A percentile compares a stretch with the other conserved stretches of the same genome.
Evolutionary conservation across 73 alveolate species (phyloP).

Genomic region (Uronychia binucleata): DNA sequence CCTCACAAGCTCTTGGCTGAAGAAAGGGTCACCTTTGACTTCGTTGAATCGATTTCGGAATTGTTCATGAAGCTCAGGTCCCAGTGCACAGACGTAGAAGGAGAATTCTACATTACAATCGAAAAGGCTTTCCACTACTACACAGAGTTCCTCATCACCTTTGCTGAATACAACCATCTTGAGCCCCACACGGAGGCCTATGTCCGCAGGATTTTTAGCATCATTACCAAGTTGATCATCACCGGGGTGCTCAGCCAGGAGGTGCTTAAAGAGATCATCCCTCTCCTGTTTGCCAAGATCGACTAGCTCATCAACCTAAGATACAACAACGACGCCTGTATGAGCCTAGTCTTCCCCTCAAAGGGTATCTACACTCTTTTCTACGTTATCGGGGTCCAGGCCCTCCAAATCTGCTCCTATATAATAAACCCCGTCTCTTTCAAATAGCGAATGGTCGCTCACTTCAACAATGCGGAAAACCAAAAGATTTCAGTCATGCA

Average conservation of each 20-base stretch:
- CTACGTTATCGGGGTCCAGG: slow-evolving; percentile 47
- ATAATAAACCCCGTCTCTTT: slow-evolving; percentile 29
- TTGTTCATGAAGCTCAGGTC: neutral
- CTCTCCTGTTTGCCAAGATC: slow-evolving; percentile 30
- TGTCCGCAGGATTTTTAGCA: slow-evolving; percentile 49
- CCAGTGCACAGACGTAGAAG: neutral
- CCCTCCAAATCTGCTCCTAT: slow-evolving; percentile 49
- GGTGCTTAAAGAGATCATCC: slow-evolving; percentile 18
- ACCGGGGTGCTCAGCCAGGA: slow-evolving; percentile 26
- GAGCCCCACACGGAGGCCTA: slow-evolving; percentile 74
- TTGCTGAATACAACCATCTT: slow-evolving; percentile 53
- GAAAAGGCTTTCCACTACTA: slow-evolving; percentile 14
- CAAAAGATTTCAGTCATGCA: neutral
- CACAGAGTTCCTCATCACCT: slow-evolving; percentile 43
- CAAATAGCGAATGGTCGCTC: slow-evolving; percentile 30
- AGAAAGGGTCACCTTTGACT: slow-evolving; percentile 44
- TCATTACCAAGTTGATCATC: slow-evolving; percentile 15
- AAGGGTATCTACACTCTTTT: slow-evolving; percentile 51
- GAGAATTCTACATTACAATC: neutral
- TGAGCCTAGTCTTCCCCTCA: slow-evolving; percentile 58
- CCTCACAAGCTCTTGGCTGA: slow-evolving; percentile 42
- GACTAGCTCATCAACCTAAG: slow-evolving; percentile 42
- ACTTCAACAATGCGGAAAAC: slow-evolving; percentile 18
- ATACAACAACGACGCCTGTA: slow-evolving; percentile 54
- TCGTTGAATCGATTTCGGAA: slow-evolving; percentile 26